These are phyloP conservation scores for Steccherinum ochraceum DNA, from an alignment of 768 basidiomycete genomes.

Conservation along the genomic window DNA sequence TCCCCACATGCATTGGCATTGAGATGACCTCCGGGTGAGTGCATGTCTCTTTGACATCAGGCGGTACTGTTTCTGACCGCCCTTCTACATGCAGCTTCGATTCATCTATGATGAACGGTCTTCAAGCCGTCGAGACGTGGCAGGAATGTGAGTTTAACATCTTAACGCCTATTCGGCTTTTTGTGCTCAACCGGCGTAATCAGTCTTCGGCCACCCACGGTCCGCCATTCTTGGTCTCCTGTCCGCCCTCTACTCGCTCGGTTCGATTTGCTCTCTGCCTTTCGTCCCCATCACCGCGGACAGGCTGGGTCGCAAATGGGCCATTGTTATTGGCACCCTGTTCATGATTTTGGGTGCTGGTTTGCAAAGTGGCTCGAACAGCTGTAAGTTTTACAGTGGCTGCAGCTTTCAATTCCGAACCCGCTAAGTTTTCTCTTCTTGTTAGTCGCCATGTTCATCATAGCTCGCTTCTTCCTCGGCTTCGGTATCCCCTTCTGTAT, in stretches of 20 bases:
- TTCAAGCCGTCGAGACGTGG: constrained; percentile 56
- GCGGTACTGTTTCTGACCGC: not conserved
- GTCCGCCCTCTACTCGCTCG: constrained; percentile 55
- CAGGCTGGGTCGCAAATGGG: constrained; percentile 40
- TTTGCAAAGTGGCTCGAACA: constrained; percentile 19
- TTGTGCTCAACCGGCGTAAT: not conserved
- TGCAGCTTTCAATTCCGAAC: not conserved
- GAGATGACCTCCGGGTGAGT: constrained; percentile 57
- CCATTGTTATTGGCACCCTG: constrained; percentile 46
- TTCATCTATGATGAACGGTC: constrained; percentile 56
- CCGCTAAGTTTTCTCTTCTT: too few species aligned
- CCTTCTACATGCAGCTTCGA: constrained; percentile 47
- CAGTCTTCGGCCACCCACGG: constrained; percentile 51
- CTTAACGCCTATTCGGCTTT: not conserved
- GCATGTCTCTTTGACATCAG: not conserved
- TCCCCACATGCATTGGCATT: constrained; percentile 56
- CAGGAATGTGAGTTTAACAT: constrained; percentile 35
- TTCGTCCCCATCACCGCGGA: constrained; percentile 47
- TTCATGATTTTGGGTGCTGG: constrained; percentile 22
- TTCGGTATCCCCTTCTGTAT: constrained; percentile 57
- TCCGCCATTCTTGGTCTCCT: constrained; percentile 51
- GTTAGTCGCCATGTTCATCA: constrained; percentile 53
- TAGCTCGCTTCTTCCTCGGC: constrained; percentile 49
- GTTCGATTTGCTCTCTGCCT: constrained; percentile 47
- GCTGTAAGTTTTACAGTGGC: constrained; percentile 40